These are phyloP conservation scores for Hanseniaspora vineae DNA, from an alignment of 805 yeast species.

Conservation along the genomic window DNA sequence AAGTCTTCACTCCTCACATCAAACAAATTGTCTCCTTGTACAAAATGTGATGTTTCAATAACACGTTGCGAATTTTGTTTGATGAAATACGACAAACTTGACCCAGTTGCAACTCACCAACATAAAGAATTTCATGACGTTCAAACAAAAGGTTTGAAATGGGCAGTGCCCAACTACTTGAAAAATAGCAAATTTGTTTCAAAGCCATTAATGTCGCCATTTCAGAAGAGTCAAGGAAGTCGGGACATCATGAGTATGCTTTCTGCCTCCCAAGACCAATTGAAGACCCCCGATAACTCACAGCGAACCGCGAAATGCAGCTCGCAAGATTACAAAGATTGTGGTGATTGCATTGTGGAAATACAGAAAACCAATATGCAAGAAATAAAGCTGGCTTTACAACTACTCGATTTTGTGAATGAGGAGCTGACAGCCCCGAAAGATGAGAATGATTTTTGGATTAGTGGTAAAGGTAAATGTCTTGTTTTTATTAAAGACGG, in stretches of 20 bases:
- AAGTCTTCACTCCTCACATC: neutral
- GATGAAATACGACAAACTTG: slow-evolving; percentile 1
- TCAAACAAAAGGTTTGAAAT: slow-evolving; percentile 36
- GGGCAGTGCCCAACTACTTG: slow-evolving; percentile 21
- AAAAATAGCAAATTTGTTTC: neutral
- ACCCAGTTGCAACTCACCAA: slow-evolving; percentile 10
- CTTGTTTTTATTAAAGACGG: slow-evolving; percentile 35
- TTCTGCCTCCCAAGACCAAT: neutral
- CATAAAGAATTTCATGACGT: slow-evolving; percentile 42
- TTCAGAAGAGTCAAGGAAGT: neutral
- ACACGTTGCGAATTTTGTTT: slow-evolving; percentile 17
- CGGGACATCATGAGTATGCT: neutral
- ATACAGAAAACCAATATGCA: slow-evolving; percentile 20
- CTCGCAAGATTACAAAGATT: neutral
- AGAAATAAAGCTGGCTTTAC: slow-evolving; percentile 25
- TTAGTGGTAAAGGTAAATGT: slow-evolving; percentile 27
- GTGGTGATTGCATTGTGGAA: slow-evolving; percentile 23
- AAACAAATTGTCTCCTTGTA: too few species aligned
- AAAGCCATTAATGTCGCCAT: neutral
- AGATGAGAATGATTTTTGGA: slow-evolving; percentile 31
- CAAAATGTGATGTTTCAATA: slow-evolving; percentile 13
- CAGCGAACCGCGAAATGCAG: slow-evolving; percentile 1
- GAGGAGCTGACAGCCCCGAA: slow-evolving; percentile 46
- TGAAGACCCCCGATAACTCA: slow-evolving; percentile 10
- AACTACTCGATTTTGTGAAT: slow-evolving; percentile 41